phyloP scores from a whole-genome alignment of 371 early-diverging fungal species.

The Haplosporangium sp. region DNA sequence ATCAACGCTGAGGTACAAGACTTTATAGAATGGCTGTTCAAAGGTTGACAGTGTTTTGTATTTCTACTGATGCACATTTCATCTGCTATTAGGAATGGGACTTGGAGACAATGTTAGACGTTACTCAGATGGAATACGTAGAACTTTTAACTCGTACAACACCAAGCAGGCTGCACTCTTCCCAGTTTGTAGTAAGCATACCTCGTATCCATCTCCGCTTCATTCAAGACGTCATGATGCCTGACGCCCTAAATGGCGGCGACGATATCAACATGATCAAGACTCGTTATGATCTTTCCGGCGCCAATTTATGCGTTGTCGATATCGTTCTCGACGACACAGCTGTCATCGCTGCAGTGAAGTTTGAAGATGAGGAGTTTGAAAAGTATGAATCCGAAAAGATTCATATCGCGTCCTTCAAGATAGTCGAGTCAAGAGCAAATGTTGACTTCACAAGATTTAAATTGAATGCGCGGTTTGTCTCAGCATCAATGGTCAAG shows the following conservation, averaged over 20 bases:
- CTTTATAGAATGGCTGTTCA: not conserved
- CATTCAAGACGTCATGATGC: constrained; percentile 84
- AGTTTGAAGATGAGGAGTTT: constrained; percentile 70
- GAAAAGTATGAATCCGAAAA: constrained; percentile 65
- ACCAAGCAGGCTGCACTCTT: constrained; percentile 61
- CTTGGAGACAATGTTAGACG: constrained; percentile 78
- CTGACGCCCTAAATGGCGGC: constrained; percentile 73
- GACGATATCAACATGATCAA: constrained; percentile 63
- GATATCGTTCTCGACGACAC: constrained; percentile 73
- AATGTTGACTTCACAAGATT: constrained; percentile 62
- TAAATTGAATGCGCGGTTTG: constrained; percentile 68
- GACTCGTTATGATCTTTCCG: constrained; percentile 72
- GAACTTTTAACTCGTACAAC: constrained; percentile 65
- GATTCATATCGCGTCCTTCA: constrained; percentile 59
- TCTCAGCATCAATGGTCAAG: constrained; percentile 56
- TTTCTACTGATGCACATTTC: not conserved
- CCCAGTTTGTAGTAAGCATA: constrained; percentile 69
- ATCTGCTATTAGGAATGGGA: constrained; percentile 66
- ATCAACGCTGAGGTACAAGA: constrained; percentile 71
- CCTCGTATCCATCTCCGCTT: constrained; percentile 76
- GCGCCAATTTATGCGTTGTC: constrained; percentile 74
- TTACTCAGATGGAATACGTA: constrained; percentile 76
- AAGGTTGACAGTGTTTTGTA: not conserved
- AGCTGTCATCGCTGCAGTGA: constrained; percentile 67
- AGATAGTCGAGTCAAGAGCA: constrained; percentile 69